These are phyloP conservation scores for Diplodia intermedia DNA, from an alignment of 2,329 filamentous ascomycete genomes.

Conservation along the genomic window DNA sequence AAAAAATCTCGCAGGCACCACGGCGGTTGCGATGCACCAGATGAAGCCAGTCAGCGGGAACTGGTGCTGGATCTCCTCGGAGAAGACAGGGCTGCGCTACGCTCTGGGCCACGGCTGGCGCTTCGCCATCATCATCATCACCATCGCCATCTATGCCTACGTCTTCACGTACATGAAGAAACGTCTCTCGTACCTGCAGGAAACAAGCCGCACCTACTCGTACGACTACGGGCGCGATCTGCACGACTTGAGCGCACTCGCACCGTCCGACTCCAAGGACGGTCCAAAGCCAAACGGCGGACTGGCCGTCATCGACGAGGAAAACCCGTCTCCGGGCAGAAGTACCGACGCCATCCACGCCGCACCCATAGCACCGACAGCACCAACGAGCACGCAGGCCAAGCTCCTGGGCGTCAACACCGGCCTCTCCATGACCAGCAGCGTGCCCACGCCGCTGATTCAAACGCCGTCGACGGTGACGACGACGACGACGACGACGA, in stretches of 20 bases:
- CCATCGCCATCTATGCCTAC: conserved; percentile 53
- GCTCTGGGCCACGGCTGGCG: conserved; percentile 56
- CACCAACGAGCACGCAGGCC: not conserved
- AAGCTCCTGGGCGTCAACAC: conserved; percentile 23
- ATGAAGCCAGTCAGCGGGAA: conserved; percentile 55
- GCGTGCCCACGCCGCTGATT: not conserved
- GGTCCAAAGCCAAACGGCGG: too few species aligned
- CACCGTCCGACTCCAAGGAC: conserved; percentile 11
- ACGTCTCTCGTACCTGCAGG: conserved; percentile 19
- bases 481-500: not conserved
- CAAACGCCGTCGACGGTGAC: not conserved
- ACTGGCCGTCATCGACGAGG: conserved; percentile 10
- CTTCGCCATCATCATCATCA: conserved; percentile 52
- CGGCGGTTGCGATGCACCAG: conserved; percentile 30
- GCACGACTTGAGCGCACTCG: conserved; percentile 8
- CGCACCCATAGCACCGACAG: not conserved
- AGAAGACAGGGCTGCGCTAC: conserved; percentile 51
- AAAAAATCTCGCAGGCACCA: conserved; percentile 9
- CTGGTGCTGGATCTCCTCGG: conserved; percentile 57
- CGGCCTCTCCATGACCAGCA: not conserved
- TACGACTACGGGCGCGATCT: conserved; percentile 28
- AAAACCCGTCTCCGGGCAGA: not conserved
- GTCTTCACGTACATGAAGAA: conserved; percentile 49
- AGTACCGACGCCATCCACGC: not conserved
- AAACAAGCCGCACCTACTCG: conserved; percentile 21